phyloP scores from a whole-genome alignment of 108 stramenopile species.

The Nitzschia sp. region DNA sequence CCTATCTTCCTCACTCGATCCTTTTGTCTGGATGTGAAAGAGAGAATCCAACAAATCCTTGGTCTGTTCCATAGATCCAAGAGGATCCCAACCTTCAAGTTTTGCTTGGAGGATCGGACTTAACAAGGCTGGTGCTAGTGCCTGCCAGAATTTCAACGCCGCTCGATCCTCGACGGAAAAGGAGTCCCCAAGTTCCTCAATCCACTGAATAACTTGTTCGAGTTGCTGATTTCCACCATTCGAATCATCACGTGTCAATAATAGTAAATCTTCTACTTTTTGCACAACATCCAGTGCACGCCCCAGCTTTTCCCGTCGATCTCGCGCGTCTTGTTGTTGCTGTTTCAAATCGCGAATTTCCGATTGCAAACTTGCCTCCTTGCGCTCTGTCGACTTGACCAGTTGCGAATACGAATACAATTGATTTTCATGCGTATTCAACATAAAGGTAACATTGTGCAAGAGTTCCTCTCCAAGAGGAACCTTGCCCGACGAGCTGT shows the following conservation, averaged over 20 bases:
- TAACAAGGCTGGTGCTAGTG: slow-evolving; percentile 67
- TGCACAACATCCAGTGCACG: slow-evolving; percentile 47
- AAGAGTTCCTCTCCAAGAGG: slow-evolving; percentile 83
- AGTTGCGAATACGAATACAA: slow-evolving; percentile 68
- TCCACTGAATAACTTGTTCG: background rate
- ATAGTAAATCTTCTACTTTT: slow-evolving; percentile 36
- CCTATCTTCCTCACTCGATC: background rate
- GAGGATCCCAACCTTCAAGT: slow-evolving; percentile 56
- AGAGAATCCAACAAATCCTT: slow-evolving; percentile 36
- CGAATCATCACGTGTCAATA: background rate
- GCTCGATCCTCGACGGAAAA: slow-evolving; percentile 57
- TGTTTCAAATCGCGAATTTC: slow-evolving; percentile 53
- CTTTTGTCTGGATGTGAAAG: background rate
- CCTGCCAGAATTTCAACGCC: slow-evolving; percentile 60
- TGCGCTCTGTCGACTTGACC: slow-evolving; percentile 46
- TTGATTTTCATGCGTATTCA: slow-evolving; percentile 78
- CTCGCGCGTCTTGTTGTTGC: slow-evolving; percentile 25
- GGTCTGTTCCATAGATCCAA: slow-evolving; percentile 29
- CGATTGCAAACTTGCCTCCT: slow-evolving; percentile 52
- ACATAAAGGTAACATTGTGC: slow-evolving; percentile 77
- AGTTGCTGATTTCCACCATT: background rate
- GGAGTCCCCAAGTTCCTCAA: slow-evolving; percentile 14
- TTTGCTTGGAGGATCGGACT: slow-evolving; percentile 51
- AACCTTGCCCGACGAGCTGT: slow-evolving; percentile 24
- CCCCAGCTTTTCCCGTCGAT: slow-evolving; percentile 54